A percentile compares a stretch with the other conserved stretches of the same genome.
Conservation (phyloP, 805 yeast species). For the Phaffomyces antillensis region DNA sequence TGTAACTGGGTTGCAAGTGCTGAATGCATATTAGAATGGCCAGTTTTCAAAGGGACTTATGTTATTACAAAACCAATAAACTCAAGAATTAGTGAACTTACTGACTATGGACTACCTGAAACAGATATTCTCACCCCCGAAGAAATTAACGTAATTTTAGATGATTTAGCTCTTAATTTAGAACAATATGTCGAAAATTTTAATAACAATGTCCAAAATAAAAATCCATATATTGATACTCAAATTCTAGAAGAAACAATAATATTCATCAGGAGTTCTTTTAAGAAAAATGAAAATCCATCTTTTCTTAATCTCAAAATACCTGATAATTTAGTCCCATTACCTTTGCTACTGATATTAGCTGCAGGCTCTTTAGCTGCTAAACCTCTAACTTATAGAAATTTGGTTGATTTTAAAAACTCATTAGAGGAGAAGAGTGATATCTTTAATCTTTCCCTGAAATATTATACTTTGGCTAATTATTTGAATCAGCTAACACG, state of each 20-base stretch:
- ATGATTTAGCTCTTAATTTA: slow-evolving; percentile 7
- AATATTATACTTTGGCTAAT: slow-evolving; percentile 9
- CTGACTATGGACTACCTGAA: slow-evolving; percentile 6
- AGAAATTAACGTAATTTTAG: slow-evolving; percentile 5
- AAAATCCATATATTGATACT: slow-evolving; percentile 16
- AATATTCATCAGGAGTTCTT: slow-evolving; percentile 3
- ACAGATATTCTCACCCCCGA: slow-evolving; percentile 3
- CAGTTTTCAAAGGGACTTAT: slow-evolving; percentile 11
- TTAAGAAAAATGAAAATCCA: not conserved
- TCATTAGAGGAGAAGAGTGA: slow-evolving; percentile 11
- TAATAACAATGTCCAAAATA: slow-evolving; percentile 13
- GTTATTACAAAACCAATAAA: slow-evolving; percentile 5
- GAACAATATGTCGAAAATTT: slow-evolving; percentile 8
- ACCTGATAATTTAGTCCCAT: slow-evolving; percentile 8
- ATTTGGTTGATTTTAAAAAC: slow-evolving; percentile 4
- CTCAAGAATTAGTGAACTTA: slow-evolving; percentile 6
- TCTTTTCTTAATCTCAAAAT: slow-evolving; percentile 7
- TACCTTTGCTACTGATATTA: slow-evolving; percentile 11
- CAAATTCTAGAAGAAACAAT: slow-evolving; percentile 8
- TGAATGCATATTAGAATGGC: slow-evolving; percentile 18
- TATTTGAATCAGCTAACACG: slow-evolving; percentile 8
- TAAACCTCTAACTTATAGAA: slow-evolving; percentile 14
- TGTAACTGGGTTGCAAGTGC: slow-evolving; percentile 17
- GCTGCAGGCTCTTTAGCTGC: slow-evolving; percentile 14
- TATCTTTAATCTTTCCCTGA: slow-evolving; percentile 5